phyloP scores from a whole-genome alignment of 305 asterid species.

The Salvia sclarea region DNA sequence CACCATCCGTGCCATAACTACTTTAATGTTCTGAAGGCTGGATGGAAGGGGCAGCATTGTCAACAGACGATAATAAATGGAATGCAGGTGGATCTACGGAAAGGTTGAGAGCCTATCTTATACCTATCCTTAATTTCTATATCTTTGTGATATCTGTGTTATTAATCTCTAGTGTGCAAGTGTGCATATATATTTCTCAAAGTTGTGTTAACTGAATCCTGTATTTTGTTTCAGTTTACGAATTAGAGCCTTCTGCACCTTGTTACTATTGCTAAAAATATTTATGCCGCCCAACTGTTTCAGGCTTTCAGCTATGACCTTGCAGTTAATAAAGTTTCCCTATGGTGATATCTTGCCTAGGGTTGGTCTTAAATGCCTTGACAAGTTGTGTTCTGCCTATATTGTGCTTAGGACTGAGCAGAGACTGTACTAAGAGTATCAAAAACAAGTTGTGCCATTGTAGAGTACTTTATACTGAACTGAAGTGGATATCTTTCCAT shows the following conservation, averaged over 20 bases:
- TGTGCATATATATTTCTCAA: background rate
- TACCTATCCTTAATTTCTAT: conserved; percentile 16
- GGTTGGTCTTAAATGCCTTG: conserved; percentile 9
- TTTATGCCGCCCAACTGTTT: background rate
- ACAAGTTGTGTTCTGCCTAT: background rate
- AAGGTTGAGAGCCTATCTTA: conserved; percentile 44
- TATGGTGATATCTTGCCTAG: conserved; percentile 25
- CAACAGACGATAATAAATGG: conserved; percentile 59
- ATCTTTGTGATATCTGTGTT: background rate
- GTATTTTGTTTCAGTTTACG: conserved; percentile 15
- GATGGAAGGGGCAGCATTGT: conserved; percentile 57
- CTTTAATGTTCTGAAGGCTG: conserved; percentile 55
- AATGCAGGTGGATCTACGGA: conserved; percentile 60
- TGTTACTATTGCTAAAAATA: background rate
- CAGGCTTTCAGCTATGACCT: background rate
- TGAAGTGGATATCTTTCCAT: background rate
- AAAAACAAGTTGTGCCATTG: background rate
- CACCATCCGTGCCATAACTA: conserved; percentile 25
- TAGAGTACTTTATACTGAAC: conserved; percentile 1
- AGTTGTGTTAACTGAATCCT: background rate
- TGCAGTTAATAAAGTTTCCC: conserved; percentile 11
- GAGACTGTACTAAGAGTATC: background rate
- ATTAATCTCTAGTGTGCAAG: background rate
- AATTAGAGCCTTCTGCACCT: background rate
- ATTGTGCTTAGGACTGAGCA: background rate